Evolutionary conservation across 768 basidiomycete species (phyloP).

Genomic region (Kwoniella pini): DNA sequence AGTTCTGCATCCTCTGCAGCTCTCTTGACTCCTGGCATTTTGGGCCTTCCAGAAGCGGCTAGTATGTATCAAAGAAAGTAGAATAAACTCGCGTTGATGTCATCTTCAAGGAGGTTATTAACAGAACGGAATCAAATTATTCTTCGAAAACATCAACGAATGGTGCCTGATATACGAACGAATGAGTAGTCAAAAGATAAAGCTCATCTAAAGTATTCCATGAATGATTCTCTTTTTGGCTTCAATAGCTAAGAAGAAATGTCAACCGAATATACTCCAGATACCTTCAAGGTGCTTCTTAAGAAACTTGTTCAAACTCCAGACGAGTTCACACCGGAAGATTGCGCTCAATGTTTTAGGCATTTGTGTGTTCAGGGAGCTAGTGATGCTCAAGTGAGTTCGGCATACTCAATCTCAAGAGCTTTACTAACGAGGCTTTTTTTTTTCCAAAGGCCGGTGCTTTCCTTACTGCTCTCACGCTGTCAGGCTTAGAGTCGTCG

Average conservation of each 20-base stretch:
- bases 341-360: slow-evolving; percentile 71
- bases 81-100: slow-evolving; percentile 5
- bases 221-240: neutral
- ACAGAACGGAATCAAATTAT: slow-evolving; percentile 16
- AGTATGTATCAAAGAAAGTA: neutral
- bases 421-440: neutral
- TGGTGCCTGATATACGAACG: neutral
- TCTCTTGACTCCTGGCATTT: slow-evolving; percentile 19
- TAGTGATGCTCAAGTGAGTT: slow-evolving; percentile 50
- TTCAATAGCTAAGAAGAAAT: neutral
- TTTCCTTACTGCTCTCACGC: slow-evolving; percentile 81
- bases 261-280: slow-evolving; percentile 61
- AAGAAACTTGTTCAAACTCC: slow-evolving; percentile 64
- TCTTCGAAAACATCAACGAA: neutral
- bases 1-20: slow-evolving; percentile 10
- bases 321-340: slow-evolving; percentile 58
- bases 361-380: slow-evolving; percentile 57
- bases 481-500: slow-evolving; percentile 72
- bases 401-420: neutral
- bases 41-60: too few species aligned
- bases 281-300: slow-evolving; percentile 75
- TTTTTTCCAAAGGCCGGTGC: slow-evolving; percentile 88
- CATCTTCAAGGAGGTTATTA: neutral
- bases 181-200: neutral
- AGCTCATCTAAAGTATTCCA: neutral